A percentile compares a stretch with the other conserved stretches of the same genome.
These are phyloP conservation scores for Ceratocystis harringtonii DNA, from an alignment of 2,329 filamentous ascomycete genomes.

Conservation along the genomic window DNA sequence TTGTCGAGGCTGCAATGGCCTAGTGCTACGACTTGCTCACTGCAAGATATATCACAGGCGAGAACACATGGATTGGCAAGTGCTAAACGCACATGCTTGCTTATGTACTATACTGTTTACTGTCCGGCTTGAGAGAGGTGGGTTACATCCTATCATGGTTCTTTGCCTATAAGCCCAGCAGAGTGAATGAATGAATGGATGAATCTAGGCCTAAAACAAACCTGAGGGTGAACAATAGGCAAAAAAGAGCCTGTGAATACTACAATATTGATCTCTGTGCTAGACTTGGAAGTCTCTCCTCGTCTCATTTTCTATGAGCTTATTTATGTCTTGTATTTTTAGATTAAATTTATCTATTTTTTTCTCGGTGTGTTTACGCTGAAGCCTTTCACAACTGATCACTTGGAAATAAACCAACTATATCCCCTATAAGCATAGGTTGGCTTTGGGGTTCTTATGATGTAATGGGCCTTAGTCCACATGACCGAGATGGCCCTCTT, in stretches of 20 bases:
- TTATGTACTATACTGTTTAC: neutral
- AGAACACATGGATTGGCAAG: neutral
- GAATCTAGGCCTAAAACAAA: neutral
- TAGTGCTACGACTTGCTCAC: too few relatives aligned
- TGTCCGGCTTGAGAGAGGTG: neutral
- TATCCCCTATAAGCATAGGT: neutral
- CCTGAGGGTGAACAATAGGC: neutral
- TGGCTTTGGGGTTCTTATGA: neutral
- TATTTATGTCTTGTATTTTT: neutral
- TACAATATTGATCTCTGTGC: neutral
- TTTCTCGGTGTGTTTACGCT: neutral
- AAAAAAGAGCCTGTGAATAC: neutral
- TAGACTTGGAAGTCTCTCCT: neutral
- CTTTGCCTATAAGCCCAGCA: neutral
- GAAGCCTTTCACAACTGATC: neutral
- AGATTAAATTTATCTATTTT: neutral
- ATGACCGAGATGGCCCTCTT: neutral
- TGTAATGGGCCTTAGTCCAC: neutral
- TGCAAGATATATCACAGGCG: neutral
- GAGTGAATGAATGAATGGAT: neutral
- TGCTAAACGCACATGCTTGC: neutral
- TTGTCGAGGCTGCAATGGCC: too few relatives aligned
- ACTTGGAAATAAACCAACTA: neutral
- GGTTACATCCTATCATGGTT: neutral
- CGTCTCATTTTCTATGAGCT: conserved; percentile 1